Conservation (phyloP, 345 rosid genomes). For the Toxicodendron radicans region DNA sequence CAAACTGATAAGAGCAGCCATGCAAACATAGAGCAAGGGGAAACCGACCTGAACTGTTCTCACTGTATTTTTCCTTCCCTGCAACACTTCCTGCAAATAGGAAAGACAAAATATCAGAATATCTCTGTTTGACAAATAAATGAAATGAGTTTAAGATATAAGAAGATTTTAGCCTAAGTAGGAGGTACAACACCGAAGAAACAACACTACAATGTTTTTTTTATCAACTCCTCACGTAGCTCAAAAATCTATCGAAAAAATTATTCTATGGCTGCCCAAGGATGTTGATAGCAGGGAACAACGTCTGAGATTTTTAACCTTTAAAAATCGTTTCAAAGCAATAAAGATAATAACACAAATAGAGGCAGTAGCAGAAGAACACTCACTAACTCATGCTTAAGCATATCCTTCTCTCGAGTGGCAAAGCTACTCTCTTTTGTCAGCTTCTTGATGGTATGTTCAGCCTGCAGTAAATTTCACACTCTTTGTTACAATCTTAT, state of each 20-base stretch:
- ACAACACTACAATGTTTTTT: neutral
- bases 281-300: neutral
- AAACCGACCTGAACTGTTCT: slow-evolving; percentile 42
- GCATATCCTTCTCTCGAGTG: slow-evolving; percentile 36
- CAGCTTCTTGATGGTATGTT: slow-evolving; percentile 35
- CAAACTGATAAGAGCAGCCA: slow-evolving; percentile 40
- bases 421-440: slow-evolving; percentile 38
- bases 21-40: slow-evolving; percentile 45
- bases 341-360: neutral
- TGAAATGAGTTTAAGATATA: no score
- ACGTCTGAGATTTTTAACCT: neutral
- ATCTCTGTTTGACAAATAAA: no score
- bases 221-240: neutral
- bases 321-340: neutral
- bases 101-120: neutral
- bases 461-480: slow-evolving; percentile 41
- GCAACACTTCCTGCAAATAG: slow-evolving; percentile 36
- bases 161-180: neutral
- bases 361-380: neutral
- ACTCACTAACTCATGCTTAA: slow-evolving; percentile 44
- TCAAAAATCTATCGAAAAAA: neutral
- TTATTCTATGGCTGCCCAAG: neutral
- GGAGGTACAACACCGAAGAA: neutral
- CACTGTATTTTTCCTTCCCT: slow-evolving; percentile 18
- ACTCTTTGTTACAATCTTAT: neutral